A percentile compares a stretch with the other conserved stretches of the same genome.
These are phyloP conservation scores for Phaeosphaeria sp. DNA, from an alignment of 2,329 filamentous ascomycete species.

Conservation along the genomic window DNA sequence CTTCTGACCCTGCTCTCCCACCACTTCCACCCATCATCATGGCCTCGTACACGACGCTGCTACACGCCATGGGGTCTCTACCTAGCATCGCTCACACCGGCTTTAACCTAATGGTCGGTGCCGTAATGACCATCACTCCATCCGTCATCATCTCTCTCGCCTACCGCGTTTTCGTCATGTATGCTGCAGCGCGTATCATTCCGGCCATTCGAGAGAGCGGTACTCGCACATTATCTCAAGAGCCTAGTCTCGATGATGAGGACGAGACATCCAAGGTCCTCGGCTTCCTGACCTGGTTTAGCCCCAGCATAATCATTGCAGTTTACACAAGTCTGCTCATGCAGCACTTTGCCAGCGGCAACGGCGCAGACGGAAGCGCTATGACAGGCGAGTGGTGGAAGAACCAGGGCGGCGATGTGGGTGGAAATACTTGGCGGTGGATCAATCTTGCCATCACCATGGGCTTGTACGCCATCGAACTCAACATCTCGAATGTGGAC, in stretches of 20 bases:
- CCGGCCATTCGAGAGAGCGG: constrained; percentile 89
- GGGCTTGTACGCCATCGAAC: constrained; percentile 85
- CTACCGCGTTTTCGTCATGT: constrained; percentile 93
- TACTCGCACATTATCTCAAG: constrained; percentile 80
- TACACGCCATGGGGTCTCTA: constrained; percentile 83
- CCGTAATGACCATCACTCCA: constrained; percentile 93
- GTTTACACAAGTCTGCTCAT: constrained; percentile 95
- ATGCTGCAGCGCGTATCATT: constrained; percentile 93
- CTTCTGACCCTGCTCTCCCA: constrained; percentile 83
- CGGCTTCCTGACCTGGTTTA: constrained; percentile 90
- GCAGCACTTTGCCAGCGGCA: constrained; percentile 81
- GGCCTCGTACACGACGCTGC: constrained; percentile 92
- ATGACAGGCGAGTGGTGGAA: constrained; percentile 77
- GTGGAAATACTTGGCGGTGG: constrained; percentile 91
- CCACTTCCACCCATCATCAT: constrained; percentile 98
- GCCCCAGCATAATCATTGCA: constrained; percentile 89
- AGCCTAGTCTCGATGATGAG: constrained; percentile 83
- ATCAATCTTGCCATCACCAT: constrained; percentile 90
- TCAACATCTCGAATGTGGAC: constrained; percentile 85
- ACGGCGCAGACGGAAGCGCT: constrained; percentile 58
- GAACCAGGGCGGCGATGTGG: constrained; percentile 78
- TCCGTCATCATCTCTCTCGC: constrained; percentile 94
- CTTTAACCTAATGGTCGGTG: constrained; percentile 85
- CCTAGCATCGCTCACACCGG: constrained; percentile 83
- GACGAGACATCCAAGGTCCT: constrained; percentile 82